Base-by-base conservation (phyloP, 1,139 yeast genomes). In the Tardiomyces digboiensis region DNA sequence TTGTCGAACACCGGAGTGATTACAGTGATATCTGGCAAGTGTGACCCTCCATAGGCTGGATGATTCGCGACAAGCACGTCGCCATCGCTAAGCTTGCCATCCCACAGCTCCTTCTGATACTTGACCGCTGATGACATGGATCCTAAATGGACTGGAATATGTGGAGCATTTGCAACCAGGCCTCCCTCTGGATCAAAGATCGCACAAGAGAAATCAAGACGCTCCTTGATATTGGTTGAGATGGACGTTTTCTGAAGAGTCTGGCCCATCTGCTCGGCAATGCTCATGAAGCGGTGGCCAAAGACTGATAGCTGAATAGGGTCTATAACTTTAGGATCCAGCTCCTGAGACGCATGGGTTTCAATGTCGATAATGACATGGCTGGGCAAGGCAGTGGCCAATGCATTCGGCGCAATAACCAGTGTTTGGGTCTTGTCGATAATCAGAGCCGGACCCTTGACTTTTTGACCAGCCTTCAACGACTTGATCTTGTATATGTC, bases 361-460 rank as follows among this genome's bases (percentile, higher is more conserved):
- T 62, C 64, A 22, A 61, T 46, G 26, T 70, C 66, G 38, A 77
- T 66, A 33, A 78, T 63, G 18, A 86, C 72, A 49, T 81, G 88
- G n/a, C 78, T 69, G 3, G 76, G 65, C 40, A 84, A 66, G 19
- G 85, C 68, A 0, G 72, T 68, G 1, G 94, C 95, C n/a, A 64
- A 59, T 0, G 86, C 74, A 43, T 70, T 64, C 1, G 95, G 93
- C 20, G 87, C 86, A 19, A 88, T 74, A 19, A 88, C 73, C 50
- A 87, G 80, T 0, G 97, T 88, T 62, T 88, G 96, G 0, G 95
- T 88, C 39, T 78, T 78, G 62, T 88, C 97, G 19, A 88, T 80
- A 48, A 88, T 72, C 52, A 88, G 77, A 0, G 94, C 86, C 2
- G 97, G 97, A 0, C 96, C 97, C 2, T 51, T 37, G 3, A 88